Base-by-base conservation (phyloP, 768 basidiomycete species). In the Leccinum sublutescens region DNA sequence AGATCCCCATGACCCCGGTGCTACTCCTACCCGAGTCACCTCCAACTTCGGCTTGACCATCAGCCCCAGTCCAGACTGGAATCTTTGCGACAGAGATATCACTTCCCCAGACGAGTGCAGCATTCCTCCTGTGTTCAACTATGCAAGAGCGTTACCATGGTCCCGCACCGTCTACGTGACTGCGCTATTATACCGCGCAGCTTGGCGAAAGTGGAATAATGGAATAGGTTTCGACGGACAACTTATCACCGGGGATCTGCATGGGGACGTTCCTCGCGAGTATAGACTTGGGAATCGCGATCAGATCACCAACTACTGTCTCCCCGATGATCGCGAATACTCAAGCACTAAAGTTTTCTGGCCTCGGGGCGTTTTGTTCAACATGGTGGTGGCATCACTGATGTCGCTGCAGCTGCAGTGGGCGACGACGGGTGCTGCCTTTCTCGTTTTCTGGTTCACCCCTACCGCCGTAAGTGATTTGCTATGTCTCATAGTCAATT, bases 381-480 rank as follows among this genome's bases (percentile, higher is more conserved):
- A 71, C 48, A 27, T 49, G 25, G 25, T 49, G 14, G 21, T 49
- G 15, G 48, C 48, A 11, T 49, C 48, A 8, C 14, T 49, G 14
- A 49, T 49, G 48, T 49, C 48, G 10, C 25, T 49, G 23, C 48
- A 49, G 25, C 14, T 74, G 25, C 72, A 74, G 48, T 75, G 72
- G 74, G 66, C 59, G 2, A 70, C 72, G 5, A 63, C 67, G 5
- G 62, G 66, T 2, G 65, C 71, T 1, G 72, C 73, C 2, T n/a
- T 72, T 27, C 38, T 71, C 10, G 62, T 63, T 14, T 63, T 66
- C 4, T 67, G 61, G 57, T 68, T 58, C 29, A 73, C 73, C 1
- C 73, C 73, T 12, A 74, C 72, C 2, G 55, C 62, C 2, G 64
- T 62, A 21, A 55, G 59, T 61, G 10, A 15, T 12, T 52, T 40